Evolutionary conservation across 371 early-diverging fungal genomes (phyloP).

Genomic region (Mucor irregularis): DNA sequence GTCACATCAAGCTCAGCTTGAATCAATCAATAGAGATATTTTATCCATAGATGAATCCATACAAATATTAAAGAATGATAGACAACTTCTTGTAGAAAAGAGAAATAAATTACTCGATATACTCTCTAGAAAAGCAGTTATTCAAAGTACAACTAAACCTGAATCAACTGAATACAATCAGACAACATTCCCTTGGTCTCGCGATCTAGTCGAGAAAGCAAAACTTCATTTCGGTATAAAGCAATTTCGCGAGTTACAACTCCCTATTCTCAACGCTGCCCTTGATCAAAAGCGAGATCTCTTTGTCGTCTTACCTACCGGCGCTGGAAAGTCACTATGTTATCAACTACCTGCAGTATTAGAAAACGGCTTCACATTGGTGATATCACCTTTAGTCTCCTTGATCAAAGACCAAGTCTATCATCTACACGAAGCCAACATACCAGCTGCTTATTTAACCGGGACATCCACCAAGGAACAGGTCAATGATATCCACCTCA

Average conservation of each 20-base stretch:
- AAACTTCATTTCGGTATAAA: conserved; percentile 50
- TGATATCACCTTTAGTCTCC: conserved; percentile 82
- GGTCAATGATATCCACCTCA: conserved; percentile 48
- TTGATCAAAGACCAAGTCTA: conserved; percentile 86
- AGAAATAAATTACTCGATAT: conserved; percentile 5
- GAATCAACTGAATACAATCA: conserved; percentile 26
- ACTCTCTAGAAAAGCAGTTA: conserved; percentile 1
- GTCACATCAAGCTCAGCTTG: conserved; percentile 10
- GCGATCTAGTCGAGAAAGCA: conserved; percentile 33
- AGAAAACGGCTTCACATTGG: conserved; percentile 77
- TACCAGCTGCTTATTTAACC: conserved; percentile 71
- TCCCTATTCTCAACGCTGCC: conserved; percentile 75
- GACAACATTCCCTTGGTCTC: conserved; percentile 56
- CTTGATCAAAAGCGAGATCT: conserved; percentile 68
- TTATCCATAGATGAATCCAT: conserved; percentile 23
- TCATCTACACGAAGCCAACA: conserved; percentile 66
- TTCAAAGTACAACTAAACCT: background rate
- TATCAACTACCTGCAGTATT: conserved; percentile 87
- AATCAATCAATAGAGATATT: conserved; percentile 22
- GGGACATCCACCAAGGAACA: conserved; percentile 59
- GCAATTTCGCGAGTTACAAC: conserved; percentile 71
- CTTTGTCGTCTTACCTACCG: conserved; percentile 89
- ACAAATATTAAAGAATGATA: conserved; percentile 6
- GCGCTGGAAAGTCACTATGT: conserved; percentile 89
- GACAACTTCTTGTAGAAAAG: background rate